phyloP scores from a whole-genome alignment of 1,284 basidiomycete species.

The Cryptococcus sp. region DNA sequence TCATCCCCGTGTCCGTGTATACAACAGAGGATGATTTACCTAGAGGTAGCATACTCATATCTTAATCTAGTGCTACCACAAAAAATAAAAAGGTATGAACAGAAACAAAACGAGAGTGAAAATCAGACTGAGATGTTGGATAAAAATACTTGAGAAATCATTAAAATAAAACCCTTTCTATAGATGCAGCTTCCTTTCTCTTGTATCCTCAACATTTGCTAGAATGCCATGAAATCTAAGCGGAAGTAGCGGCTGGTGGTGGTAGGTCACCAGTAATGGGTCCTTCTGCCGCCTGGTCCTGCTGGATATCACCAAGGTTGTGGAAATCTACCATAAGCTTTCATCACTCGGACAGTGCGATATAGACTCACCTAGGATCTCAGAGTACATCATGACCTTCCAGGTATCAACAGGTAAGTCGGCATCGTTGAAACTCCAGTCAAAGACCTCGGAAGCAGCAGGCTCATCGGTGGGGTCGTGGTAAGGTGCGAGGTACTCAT shows the following conservation, averaged over 20 bases:
- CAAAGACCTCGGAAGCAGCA: constrained; percentile 87
- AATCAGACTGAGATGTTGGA: neutral
- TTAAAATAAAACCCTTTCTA: neutral
- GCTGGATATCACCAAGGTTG: constrained; percentile 49
- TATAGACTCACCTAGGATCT: constrained; percentile 71
- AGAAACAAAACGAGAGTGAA: neutral
- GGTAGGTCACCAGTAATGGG: constrained; percentile 43
- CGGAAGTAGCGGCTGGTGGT: constrained; percentile 22
- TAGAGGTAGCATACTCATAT: too few relatives aligned
- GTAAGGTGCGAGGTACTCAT: constrained; percentile 95
- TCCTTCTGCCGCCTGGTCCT: constrained; percentile 42
- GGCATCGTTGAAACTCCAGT: constrained; percentile 99
- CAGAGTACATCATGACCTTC: constrained; percentile 99
- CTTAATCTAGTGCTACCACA: too few relatives aligned
- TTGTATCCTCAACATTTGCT: neutral
- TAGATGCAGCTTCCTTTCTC: neutral
- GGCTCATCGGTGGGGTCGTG: constrained; percentile 99
- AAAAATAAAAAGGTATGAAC: too few relatives aligned
- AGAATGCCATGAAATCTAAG: constrained; percentile 2
- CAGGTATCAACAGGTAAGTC: constrained; percentile 97
- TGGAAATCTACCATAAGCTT: constrained; percentile 55
- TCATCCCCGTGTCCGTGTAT: neutral
- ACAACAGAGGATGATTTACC: neutral
- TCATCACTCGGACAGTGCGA: neutral
- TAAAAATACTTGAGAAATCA: neutral